Evolutionary conservation across 164 flowering plant species (phyloP).

Genomic region (Berberis thunbergii): DNA sequence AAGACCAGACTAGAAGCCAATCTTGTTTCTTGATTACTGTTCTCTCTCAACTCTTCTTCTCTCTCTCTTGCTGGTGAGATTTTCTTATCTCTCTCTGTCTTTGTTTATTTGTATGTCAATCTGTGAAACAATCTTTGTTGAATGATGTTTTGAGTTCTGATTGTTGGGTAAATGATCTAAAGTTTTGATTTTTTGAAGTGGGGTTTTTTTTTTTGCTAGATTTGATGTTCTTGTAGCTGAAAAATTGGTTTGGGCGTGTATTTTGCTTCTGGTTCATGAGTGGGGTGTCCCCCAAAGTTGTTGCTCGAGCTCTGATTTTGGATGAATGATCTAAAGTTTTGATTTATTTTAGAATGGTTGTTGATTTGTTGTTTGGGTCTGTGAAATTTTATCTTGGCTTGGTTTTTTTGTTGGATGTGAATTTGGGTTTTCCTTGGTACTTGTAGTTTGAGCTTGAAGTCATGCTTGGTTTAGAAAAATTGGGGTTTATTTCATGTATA

Average conservation of each 20-base stretch:
- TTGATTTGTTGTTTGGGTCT: background rate
- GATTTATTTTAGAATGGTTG: background rate
- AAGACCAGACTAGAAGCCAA: too few relatives aligned
- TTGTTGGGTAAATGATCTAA: slow-evolving; percentile 4
- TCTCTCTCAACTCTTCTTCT: background rate
- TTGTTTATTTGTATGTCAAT: background rate
- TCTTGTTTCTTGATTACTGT: too few relatives aligned
- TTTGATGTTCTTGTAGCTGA: too few relatives aligned
- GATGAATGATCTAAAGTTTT: background rate
- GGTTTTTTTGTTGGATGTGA: background rate
- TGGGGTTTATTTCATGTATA: background rate
- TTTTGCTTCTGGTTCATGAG: too few relatives aligned
- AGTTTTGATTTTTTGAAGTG: slow-evolving; percentile 9
- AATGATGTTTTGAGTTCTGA: background rate
- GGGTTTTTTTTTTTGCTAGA: background rate
- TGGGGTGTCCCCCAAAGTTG: background rate
- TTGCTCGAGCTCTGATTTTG: background rate
- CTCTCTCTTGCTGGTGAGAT: slow-evolving; percentile 2
- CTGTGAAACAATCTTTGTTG: too few relatives aligned
- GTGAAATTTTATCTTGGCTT: background rate
- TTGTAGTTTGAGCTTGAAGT: too few relatives aligned
- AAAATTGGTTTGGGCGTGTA: too few relatives aligned
- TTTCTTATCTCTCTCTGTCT: slow-evolving; percentile 1
- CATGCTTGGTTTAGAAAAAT: background rate
- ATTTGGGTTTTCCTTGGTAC: background rate